Evolutionary conservation across 2,329 filamentous ascomycete species (phyloP).

Genomic region (Rachicladosporium sp.): DNA sequence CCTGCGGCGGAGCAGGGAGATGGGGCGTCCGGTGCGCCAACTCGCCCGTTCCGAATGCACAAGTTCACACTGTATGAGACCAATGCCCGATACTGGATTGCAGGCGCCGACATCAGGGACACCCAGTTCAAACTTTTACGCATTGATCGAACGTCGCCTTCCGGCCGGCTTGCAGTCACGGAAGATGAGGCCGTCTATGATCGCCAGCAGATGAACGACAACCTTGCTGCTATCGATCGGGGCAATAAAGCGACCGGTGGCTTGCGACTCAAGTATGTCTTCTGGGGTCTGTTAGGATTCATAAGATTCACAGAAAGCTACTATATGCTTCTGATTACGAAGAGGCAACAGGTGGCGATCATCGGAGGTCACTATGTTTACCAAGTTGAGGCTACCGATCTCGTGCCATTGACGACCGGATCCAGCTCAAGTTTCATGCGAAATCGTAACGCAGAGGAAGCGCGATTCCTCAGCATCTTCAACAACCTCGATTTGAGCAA

Average conservation of each 20-base stretch:
- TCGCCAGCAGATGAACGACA: slow-evolving; percentile 79
- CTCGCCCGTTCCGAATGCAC: slow-evolving; percentile 52
- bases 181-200: slow-evolving; percentile 95
- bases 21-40: not conserved
- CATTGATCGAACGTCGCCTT: slow-evolving; percentile 78
- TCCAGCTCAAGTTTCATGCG: slow-evolving; percentile 54
- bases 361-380: slow-evolving; percentile 93
- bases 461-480: slow-evolving; percentile 75
- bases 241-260: slow-evolving; percentile 86
- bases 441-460: slow-evolving; percentile 81
- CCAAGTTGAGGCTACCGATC: slow-evolving; percentile 84
- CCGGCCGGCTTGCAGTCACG: slow-evolving; percentile 66
- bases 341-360: slow-evolving; percentile 91
- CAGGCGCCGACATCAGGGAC: slow-evolving; percentile 84
- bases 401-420: slow-evolving; percentile 72
- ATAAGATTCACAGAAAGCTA: slow-evolving; percentile 91
- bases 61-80: slow-evolving; percentile 98
- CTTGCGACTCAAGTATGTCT: slow-evolving; percentile 75
- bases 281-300: slow-evolving; percentile 90
- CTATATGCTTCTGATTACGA: slow-evolving; percentile 95
- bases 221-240: slow-evolving; percentile 90
- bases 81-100: slow-evolving; percentile 81
- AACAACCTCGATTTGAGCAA: slow-evolving; percentile 81
- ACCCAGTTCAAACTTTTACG: slow-evolving; percentile 83
- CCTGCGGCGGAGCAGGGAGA: no score